These are phyloP conservation scores for Carex littledalei DNA, from an alignment of 176 grass and related monocot genomes.

Conservation along the genomic window DNA sequence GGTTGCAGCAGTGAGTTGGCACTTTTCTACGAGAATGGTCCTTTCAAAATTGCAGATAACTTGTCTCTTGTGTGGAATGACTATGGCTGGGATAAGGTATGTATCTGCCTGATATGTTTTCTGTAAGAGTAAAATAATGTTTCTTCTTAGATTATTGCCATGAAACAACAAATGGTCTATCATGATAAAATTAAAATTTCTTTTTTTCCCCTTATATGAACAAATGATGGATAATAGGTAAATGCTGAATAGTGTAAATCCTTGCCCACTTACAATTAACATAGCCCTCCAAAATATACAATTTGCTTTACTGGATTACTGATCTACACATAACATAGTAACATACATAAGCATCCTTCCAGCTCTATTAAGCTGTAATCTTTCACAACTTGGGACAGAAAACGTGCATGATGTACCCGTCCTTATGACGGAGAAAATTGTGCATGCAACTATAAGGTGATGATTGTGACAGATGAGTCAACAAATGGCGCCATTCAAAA, in stretches of 20 bases:
- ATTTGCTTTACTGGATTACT: not conserved
- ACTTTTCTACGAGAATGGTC: slow-evolving; percentile 52
- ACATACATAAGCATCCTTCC: not conserved
- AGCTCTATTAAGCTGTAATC: not conserved
- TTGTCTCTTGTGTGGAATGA: slow-evolving; percentile 53
- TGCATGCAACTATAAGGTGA: not conserved
- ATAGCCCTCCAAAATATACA: not conserved
- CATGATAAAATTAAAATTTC: not conserved
- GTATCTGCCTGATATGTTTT: not conserved
- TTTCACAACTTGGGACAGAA: not conserved
- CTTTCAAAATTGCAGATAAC: slow-evolving; percentile 54
- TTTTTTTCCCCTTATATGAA: not conserved
- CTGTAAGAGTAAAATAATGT: not conserved
- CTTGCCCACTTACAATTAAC: not conserved
- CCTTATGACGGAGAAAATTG: not conserved
- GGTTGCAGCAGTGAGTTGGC: slow-evolving; percentile 54
- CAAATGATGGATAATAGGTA: not conserved
- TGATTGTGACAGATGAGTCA: not conserved
- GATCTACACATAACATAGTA: not conserved
- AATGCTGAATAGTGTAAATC: not conserved
- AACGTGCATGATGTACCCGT: not conserved
- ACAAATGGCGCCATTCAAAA: not conserved
- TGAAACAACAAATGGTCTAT: not conserved
- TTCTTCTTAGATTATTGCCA: not conserved
- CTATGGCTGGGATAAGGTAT: slow-evolving; percentile 56